Base-by-base conservation (phyloP, 2,329 filamentous ascomycete species). In the Scorias spongiosa region DNA sequence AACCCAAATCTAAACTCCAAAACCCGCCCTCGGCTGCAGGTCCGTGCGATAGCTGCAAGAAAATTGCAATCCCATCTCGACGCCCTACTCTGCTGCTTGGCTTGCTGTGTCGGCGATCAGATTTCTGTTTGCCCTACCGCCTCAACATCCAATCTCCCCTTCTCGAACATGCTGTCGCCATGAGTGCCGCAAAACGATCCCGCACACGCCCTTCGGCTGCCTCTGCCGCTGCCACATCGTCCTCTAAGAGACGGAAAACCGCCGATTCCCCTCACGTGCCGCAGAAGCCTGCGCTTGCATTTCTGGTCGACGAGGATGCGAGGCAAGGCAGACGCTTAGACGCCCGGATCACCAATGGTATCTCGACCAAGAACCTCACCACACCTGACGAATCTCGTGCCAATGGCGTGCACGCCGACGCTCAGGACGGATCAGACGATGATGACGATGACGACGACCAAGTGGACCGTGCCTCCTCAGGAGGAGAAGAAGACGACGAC, bases 341-440 rank as follows among this genome's bases (percentile, higher is more conserved):
- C 11, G 66, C 69, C 2, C 69, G 66, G 14, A 66, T 68, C 44
- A 67, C 71, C 44, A 78, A 75, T 53, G 71, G 72, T 20, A 60
- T 67, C 18, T 72, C 70, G 52, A 64, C 68, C 48, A 56, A 66
- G 41, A 67, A 66, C 38, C 69, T 70, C 50, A 66, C 63, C 46
- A 67, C 70, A 36, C 69, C 79, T 29, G 70, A 80, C 55, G 76
- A 81, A 49, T 69, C 73, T 29, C 68, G 66, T 44, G 66, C 51
- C 46, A 42, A 62, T 44, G 49, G 46, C n/a, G 54, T 49, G 29
- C 50, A 43, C 17, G 49, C 54, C 40, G 59, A 65, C 39, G 57
- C 68, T 11, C 68, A 72, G 42, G 63, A 66, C 50, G 68, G 72
- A 42, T 71, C 68, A 41, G 70, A 66, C 49, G 65, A 49, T 15